These are phyloP conservation scores for Monilinia vaccinii-corymbosi DNA, from an alignment of 2,329 filamentous ascomycete species.

Conservation along the genomic window DNA sequence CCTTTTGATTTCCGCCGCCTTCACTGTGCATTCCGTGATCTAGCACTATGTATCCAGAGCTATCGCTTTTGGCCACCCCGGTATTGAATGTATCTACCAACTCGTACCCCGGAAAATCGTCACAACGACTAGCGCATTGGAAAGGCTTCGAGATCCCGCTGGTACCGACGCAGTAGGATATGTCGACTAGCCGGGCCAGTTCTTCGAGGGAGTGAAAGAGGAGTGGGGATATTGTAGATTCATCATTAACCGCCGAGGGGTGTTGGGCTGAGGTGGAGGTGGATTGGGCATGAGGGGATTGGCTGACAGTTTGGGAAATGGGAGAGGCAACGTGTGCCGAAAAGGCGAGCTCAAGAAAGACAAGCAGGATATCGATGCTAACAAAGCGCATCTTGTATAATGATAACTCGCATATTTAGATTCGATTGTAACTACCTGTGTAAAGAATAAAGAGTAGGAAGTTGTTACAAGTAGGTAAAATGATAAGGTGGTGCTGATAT, in stretches of 20 bases:
- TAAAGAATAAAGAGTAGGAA: background rate
- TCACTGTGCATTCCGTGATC: slow-evolving; percentile 47
- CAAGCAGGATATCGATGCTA: slow-evolving; percentile 16
- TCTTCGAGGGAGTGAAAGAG: slow-evolving; percentile 81
- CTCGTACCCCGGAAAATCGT: slow-evolving; percentile 71
- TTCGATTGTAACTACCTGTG: too few relatives aligned
- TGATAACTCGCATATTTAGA: slow-evolving; percentile 19
- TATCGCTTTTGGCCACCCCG: slow-evolving; percentile 76
- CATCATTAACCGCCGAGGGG: slow-evolving; percentile 16
- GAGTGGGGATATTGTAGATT: slow-evolving; percentile 40
- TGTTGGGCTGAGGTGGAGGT: slow-evolving; percentile 14
- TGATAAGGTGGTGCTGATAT: background rate
- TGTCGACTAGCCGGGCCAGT: slow-evolving; percentile 83
- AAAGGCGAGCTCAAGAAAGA: background rate
- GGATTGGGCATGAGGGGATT: background rate
- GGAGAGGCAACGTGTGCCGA: background rate
- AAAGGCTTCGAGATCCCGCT: slow-evolving; percentile 80
- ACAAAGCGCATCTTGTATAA: slow-evolving; percentile 20
- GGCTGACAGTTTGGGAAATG: background rate
- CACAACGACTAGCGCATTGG: slow-evolving; percentile 72
- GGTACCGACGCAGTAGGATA: slow-evolving; percentile 81
- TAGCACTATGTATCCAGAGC: slow-evolving; percentile 88
- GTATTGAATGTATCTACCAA: slow-evolving; percentile 84
- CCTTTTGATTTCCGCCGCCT: slow-evolving; percentile 11
- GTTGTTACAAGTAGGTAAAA: background rate